phyloP scores from a whole-genome alignment of 2,329 filamentous ascomycete species.

The Xylaria digitata region DNA sequence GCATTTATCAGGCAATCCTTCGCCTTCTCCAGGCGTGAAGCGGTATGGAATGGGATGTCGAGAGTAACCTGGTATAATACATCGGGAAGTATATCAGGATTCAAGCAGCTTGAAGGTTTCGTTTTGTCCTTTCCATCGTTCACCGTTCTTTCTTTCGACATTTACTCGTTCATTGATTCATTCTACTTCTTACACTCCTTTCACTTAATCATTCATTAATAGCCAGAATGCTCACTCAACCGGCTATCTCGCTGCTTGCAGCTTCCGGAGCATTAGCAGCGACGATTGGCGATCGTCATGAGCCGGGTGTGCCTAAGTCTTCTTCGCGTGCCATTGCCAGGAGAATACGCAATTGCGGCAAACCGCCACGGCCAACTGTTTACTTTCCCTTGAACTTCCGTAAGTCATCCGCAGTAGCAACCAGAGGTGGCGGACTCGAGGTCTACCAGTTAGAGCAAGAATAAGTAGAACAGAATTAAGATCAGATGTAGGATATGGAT shows the following conservation, averaged over 20 bases:
- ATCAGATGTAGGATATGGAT: slow-evolving; percentile 21
- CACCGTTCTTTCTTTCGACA: neutral
- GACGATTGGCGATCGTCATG: slow-evolving; percentile 5
- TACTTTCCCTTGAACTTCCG: slow-evolving; percentile 34
- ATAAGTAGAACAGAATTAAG: neutral
- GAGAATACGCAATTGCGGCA: slow-evolving; percentile 18
- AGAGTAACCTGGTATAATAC: neutral
- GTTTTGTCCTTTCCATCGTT: neutral
- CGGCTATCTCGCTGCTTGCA: slow-evolving; percentile 17
- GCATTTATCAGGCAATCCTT: neutral
- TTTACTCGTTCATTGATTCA: neutral
- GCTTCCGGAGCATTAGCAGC: slow-evolving; percentile 11
- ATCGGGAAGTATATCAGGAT: neutral
- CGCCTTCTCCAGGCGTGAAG: neutral
- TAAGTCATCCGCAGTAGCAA: neutral
- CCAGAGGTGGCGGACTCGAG: neutral
- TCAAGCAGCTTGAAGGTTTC: neutral
- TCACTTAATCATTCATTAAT: neutral
- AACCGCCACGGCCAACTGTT: slow-evolving; percentile 25
- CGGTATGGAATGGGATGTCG: neutral
- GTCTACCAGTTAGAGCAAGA: neutral
- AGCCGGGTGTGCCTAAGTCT: neutral
- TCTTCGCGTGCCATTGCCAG: slow-evolving; percentile 17
- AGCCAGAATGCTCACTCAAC: slow-evolving; percentile 11
- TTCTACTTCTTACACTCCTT: slow-evolving; percentile 10